phyloP scores from a whole-genome alignment of 352 stramenopile genomes.

The Pythium folliculosum region DNA sequence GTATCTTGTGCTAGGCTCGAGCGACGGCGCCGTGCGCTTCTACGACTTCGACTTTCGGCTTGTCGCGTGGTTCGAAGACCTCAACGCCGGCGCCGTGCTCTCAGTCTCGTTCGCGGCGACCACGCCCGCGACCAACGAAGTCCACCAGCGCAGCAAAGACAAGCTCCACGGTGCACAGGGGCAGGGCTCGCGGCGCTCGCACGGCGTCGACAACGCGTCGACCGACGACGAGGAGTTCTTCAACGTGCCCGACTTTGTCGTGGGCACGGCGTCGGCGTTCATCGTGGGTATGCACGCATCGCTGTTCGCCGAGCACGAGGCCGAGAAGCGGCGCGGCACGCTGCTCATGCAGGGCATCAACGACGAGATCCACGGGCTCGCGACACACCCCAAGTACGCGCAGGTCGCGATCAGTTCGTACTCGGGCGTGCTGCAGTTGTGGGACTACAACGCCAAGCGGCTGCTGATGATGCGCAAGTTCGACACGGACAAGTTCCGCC shows the following conservation, averaged over 20 bases:
- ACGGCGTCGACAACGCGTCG: constrained; percentile 7
- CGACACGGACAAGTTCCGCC: constrained; percentile 59
- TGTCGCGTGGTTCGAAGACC: constrained; percentile 93
- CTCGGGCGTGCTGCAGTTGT: constrained; percentile 88
- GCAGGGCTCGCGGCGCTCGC: constrained; percentile 10
- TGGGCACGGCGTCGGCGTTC: constrained; percentile 84
- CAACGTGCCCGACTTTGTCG: constrained; percentile 89
- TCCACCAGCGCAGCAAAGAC: neutral
- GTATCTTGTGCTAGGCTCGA: constrained; percentile 89
- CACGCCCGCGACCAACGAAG: constrained; percentile 8
- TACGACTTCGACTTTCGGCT: constrained; percentile 94
- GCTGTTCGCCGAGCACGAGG: constrained; percentile 87
- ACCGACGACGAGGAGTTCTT: constrained; percentile 53
- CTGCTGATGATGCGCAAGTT: constrained; percentile 86
- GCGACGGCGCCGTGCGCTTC: constrained; percentile 90
- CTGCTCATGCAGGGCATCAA: constrained; percentile 91
- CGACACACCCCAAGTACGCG: constrained; percentile 68
- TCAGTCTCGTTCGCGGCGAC: constrained; percentile 85
- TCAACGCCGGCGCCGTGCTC: constrained; percentile 87
- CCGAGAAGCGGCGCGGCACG: constrained; percentile 85
- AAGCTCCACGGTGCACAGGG: neutral
- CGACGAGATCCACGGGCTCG: constrained; percentile 81
- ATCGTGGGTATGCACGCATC: constrained; percentile 80
- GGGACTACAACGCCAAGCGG: constrained; percentile 87
- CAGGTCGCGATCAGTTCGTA: constrained; percentile 83